Evolutionary conservation across 176 grass and related monocot species (phyloP), one percentile per base, ranked within the genome.

Genomic region (Avena atlantica): DNA sequence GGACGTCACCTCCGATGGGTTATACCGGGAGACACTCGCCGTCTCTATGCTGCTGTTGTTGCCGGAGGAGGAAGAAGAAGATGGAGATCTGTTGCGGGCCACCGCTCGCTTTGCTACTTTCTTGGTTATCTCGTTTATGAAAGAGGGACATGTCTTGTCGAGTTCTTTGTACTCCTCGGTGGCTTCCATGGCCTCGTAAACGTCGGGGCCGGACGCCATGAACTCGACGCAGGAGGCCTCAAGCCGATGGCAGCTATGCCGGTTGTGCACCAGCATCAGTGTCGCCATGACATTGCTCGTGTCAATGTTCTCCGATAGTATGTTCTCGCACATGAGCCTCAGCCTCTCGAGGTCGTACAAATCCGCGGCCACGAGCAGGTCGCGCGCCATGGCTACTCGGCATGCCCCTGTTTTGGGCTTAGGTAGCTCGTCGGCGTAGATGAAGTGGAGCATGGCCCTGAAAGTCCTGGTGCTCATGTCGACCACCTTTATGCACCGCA

Each of bases 81-180:
- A 70, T 70, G 66, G 31, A 70, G 31, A 37, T 40, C 6, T 68
- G 0, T 9, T 36, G 29, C 65, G 27, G 29, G 65, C 29, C 60
- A 63, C n/a, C 12, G 60, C n/a, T 21, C 60, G 11, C 60, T 63
- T 63, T 3, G 62, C 62, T 29, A 65, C 24, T 65, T 65, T 65
- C 62, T 65, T 65, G 0, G 62, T 65, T 11, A 65, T 65, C 62
- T 65, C 62, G 0, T 65, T 24, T 65, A 65, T 65, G 23, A 65
- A 65, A 29, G 62, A 13, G 0, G 62, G 62, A 12, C 1, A 14
- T 65, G 62, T 65, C 62, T 65, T 65, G 24, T 65, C 62, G 24
- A 65, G 62, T 65, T 65, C 62, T 29, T 29, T 65, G 62, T 65
- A 65, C 62, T 65, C 62, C 12, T 65, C 62, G 62, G 62, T 65